Percentiles rank a stretch among this genome's conserved stretches.
Conservation (phyloP, 805 yeast genomes). For the Metschnikowia vanudenii region DNA sequence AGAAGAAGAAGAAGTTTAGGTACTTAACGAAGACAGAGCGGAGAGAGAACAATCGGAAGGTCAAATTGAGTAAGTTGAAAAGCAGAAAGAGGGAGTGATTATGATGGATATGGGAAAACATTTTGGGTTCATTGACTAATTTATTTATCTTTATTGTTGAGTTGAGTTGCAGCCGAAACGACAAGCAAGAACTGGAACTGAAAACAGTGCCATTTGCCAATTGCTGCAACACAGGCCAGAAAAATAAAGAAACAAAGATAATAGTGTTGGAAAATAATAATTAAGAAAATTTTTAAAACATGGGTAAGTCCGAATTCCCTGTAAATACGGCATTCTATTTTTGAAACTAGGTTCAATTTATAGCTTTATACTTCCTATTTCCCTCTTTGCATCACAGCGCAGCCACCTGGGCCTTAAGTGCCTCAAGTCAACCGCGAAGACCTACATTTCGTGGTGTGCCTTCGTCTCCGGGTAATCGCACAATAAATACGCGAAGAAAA, state of each 20-base stretch:
- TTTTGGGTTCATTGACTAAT: slow-evolving; percentile 1
- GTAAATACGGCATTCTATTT: no score
- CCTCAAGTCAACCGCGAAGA: not conserved
- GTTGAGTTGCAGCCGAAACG: not conserved
- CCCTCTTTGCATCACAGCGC: no score
- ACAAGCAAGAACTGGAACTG: not conserved
- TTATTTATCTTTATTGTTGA: not conserved
- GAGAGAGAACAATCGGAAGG: slow-evolving; percentile 43
- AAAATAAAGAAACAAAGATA: no score
- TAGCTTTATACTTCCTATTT: no score
- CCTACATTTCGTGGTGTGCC: not conserved
- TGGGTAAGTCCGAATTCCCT: no score
- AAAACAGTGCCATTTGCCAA: not conserved
- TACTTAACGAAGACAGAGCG: slow-evolving; percentile 83
- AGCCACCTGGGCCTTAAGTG: not conserved
- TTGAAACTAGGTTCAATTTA: no score
- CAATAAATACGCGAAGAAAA: slow-evolving; percentile 1
- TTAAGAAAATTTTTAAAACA: no score
- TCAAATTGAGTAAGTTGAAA: slow-evolving; percentile 27
- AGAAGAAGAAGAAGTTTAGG: slow-evolving; percentile 66
- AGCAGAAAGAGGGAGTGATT: slow-evolving; percentile 18
- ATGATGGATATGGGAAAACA: slow-evolving; percentile 2
- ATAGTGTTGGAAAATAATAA: no score
- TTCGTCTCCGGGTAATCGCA: slow-evolving; percentile 13
- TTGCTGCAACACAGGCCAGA: no score